Conservation (phyloP, 768 basidiomycete genomes). For the Baorangia bicolor region DNA sequence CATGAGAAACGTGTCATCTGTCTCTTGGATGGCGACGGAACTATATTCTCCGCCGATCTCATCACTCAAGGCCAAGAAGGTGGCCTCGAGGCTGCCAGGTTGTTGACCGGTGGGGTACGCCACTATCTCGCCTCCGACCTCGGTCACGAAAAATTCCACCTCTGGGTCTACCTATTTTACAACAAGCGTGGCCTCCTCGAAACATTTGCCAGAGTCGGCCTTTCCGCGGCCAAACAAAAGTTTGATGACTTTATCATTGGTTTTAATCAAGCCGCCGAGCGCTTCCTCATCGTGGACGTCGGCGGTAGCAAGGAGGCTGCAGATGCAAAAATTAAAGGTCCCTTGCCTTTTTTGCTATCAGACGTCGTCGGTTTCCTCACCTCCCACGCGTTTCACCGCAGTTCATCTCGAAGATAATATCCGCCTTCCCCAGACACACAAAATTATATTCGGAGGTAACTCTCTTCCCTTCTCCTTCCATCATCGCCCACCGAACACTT, state of each 20-base stretch:
- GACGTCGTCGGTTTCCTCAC: conserved; percentile 6
- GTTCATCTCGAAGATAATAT: conserved; percentile 41
- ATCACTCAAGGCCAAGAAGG: conserved; percentile 56
- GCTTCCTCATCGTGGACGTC: conserved; percentile 69
- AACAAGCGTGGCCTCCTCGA: conserved; percentile 62
- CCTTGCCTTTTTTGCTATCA: not conserved
- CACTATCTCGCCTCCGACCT: conserved; percentile 20
- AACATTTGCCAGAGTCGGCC: conserved; percentile 40
- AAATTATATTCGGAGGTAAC: conserved; percentile 67
- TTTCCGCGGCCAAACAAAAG: conserved; percentile 35
- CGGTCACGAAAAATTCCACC: conserved; percentile 38
- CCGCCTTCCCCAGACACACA: conserved; percentile 60
- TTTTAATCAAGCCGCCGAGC: conserved; percentile 67
- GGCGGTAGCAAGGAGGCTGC: conserved; percentile 72
- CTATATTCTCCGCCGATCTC: conserved; percentile 56
- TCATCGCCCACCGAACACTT: not conserved
- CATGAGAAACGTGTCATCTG: conserved; percentile 40
- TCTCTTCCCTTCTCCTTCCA: not conserved
- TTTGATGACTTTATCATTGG: conserved; percentile 68
- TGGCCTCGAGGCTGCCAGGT: conserved; percentile 54
- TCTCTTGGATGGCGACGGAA: conserved; percentile 63
- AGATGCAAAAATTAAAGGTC: conserved; percentile 75
- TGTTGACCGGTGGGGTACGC: conserved; percentile 37
- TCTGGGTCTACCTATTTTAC: conserved; percentile 62
- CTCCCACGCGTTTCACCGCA: conserved; percentile 13